Conservation (phyloP, 1,284 basidiomycete genomes). For the Puccinia hordei region DNA sequence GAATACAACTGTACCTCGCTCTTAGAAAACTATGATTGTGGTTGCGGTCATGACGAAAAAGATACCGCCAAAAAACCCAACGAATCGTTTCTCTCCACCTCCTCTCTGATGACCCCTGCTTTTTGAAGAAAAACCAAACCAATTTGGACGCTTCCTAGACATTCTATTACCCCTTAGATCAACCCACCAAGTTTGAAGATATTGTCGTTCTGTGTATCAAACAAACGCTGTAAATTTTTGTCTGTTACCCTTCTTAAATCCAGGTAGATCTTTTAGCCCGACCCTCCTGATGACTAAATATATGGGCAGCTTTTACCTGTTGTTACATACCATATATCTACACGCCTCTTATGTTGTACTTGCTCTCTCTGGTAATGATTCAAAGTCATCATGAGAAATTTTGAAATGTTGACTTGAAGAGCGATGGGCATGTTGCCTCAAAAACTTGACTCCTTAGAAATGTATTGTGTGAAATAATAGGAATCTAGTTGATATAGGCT, state of each 20-base stretch:
- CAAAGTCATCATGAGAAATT: too few species aligned
- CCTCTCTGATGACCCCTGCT: conserved; percentile 62
- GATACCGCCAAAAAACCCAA: conserved; percentile 63
- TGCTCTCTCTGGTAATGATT: conserved; percentile 54
- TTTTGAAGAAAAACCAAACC: conserved; percentile 63
- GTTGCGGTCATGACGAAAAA: conserved; percentile 69
- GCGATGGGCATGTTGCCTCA: too few species aligned
- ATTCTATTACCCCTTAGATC: too few species aligned
- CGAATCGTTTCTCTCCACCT: background rate
- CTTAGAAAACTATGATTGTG: conserved; percentile 43
- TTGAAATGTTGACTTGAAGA: too few species aligned
- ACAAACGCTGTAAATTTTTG: too few species aligned
- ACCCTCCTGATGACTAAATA: conserved; percentile 60
- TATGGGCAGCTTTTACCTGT: conserved; percentile 57
- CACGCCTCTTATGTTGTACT: conserved; percentile 62
- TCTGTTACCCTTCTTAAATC: background rate
- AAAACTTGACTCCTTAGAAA: too few species aligned
- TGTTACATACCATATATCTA: background rate
- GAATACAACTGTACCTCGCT: conserved; percentile 78
- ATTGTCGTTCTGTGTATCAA: too few species aligned
- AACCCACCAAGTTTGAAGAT: too few species aligned
- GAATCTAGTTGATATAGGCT: too few species aligned
- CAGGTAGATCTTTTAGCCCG: background rate
- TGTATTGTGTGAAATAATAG: too few species aligned
- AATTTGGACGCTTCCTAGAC: too few species aligned